Evolutionary conservation across 352 stramenopile genomes (phyloP).

Genomic region (Globisporangium polare): DNA sequence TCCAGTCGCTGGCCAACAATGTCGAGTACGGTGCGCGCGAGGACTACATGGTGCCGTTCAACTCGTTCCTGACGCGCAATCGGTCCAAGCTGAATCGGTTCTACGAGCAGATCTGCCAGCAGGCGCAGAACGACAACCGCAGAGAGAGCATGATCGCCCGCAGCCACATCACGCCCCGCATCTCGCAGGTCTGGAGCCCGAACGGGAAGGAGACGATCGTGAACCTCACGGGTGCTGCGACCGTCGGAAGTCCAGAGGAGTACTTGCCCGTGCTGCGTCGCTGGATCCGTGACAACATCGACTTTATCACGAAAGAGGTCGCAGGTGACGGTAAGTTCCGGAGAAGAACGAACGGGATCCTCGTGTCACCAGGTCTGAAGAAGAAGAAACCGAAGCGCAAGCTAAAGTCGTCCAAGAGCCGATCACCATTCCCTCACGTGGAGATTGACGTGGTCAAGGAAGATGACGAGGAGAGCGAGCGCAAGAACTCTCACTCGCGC

Average conservation of each 20-base stretch:
- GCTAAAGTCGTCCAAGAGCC: slow-evolving; percentile 50
- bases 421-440: slow-evolving; percentile 10
- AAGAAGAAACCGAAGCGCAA: slow-evolving; percentile 42
- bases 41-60: slow-evolving; percentile 79
- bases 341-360: slow-evolving; percentile 19
- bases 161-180: slow-evolving; percentile 52
- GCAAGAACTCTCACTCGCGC: slow-evolving; percentile 16
- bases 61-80: slow-evolving; percentile 59
- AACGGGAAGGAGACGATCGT: slow-evolving; percentile 25
- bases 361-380: slow-evolving; percentile 7
- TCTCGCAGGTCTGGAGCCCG: slow-evolving; percentile 57
- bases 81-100: slow-evolving; percentile 54
- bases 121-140: slow-evolving; percentile 55
- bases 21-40: slow-evolving; percentile 64
- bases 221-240: slow-evolving; percentile 31
- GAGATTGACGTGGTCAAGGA: slow-evolving; percentile 19
- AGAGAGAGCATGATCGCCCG: slow-evolving; percentile 56
- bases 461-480: slow-evolving; percentile 15
- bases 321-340: slow-evolving; percentile 50
- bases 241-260: slow-evolving; percentile 39
- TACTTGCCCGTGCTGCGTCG: slow-evolving; percentile 40
- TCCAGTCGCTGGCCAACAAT: slow-evolving; percentile 81
- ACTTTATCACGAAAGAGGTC: slow-evolving; percentile 45
- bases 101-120: slow-evolving; percentile 75
- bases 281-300: slow-evolving; percentile 48